Evolutionary conservation across 495 filamentous ascomycete genomes (phyloP).

Genomic region (Thermothielavioides terrestris): DNA sequence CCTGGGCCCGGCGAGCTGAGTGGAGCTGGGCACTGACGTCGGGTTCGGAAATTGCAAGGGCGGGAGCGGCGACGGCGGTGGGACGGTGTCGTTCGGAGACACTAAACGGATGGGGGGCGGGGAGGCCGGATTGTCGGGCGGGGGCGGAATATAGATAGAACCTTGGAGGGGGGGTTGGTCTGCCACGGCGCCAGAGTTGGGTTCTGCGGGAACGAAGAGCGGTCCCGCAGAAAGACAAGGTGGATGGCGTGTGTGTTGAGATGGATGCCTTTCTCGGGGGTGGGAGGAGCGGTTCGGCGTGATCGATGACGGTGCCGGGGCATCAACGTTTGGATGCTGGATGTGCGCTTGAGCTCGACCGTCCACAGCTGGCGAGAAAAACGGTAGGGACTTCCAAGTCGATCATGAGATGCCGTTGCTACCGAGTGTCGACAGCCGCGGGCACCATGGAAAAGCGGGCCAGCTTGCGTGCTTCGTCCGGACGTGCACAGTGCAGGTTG

Average conservation of each 20-base stretch:
- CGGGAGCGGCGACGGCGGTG: slow-evolving; percentile 12
- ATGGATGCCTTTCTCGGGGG: not conserved
- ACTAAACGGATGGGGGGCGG: slow-evolving; percentile 25
- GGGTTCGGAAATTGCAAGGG: slow-evolving; percentile 12
- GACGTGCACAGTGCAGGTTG: too few species aligned
- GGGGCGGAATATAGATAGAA: slow-evolving; percentile 19
- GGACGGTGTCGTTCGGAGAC: slow-evolving; percentile 28
- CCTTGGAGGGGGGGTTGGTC: slow-evolving; percentile 24
- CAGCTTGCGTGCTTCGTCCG: too few species aligned
- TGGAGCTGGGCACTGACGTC: slow-evolving; percentile 3
- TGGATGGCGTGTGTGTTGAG: not conserved
- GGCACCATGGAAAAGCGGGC: too few species aligned
- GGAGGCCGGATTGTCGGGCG: slow-evolving; percentile 39
- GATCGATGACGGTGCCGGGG: not conserved
- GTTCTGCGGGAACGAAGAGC: slow-evolving; percentile 22
- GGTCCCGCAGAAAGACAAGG: slow-evolving; percentile 18
- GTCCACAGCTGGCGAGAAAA: not conserved
- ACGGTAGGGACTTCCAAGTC: slow-evolving; percentile 2
- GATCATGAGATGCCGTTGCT: slow-evolving; percentile 18
- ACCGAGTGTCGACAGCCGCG: slow-evolving; percentile 1
- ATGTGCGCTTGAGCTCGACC: not conserved
- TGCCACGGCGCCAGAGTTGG: slow-evolving; percentile 27
- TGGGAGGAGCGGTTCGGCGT: not conserved
- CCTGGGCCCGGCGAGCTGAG: not conserved
- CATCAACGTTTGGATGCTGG: not conserved